Conservation (phyloP, 2,329 filamentous ascomycete genomes). For the Fusarium drepaniforme region DNA sequence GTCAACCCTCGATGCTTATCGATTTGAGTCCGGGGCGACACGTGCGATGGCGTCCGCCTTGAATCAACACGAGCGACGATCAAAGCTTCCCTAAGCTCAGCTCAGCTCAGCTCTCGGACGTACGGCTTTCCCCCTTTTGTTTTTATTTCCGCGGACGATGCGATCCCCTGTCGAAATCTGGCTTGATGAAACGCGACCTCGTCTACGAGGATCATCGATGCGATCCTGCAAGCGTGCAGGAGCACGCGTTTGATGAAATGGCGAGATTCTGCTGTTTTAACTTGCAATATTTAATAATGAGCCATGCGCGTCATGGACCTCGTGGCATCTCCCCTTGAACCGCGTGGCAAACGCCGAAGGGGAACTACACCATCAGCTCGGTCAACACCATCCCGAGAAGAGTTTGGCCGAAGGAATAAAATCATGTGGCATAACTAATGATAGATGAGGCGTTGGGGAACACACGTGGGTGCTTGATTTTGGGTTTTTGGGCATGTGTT, state of each 20-base stretch:
- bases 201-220: background rate
- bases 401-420: background rate
- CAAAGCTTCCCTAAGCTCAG: background rate
- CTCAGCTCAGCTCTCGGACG: background rate
- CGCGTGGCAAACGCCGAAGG: background rate
- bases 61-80: background rate
- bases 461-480: constrained; percentile 5
- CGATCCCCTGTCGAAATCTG: background rate
- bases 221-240: background rate
- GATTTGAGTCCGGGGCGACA: background rate
- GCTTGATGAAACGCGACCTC: constrained; percentile 14
- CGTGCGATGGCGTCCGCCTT: constrained; percentile 1
- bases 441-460: constrained; percentile 8
- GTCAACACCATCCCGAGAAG: constrained; percentile 2
- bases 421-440: constrained; percentile 6
- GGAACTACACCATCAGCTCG: background rate
- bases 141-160: constrained; percentile 13
- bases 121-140: background rate
- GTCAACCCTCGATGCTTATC: background rate
- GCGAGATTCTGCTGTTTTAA: background rate
- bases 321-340: constrained; percentile 1
- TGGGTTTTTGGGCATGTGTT: background rate
- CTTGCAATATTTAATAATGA: background rate
- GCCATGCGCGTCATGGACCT: constrained; percentile 11
- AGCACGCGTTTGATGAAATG: background rate